Evolutionary conservation across 148 eudicot genomes (phyloP).

Genomic region (Spergularia bocconei): DNA sequence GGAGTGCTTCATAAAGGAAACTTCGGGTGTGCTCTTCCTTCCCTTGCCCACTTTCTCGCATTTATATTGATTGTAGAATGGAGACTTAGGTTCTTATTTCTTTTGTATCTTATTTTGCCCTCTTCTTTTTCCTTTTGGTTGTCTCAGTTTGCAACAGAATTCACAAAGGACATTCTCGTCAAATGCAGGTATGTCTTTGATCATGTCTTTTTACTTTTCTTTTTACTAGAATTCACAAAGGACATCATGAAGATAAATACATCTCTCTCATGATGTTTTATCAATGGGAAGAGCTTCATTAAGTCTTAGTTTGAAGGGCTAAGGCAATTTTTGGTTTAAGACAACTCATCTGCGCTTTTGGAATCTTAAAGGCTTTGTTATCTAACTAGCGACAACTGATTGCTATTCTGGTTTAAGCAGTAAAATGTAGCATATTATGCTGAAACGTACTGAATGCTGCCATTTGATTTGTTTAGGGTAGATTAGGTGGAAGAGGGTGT

Average conservation of each 20-base stretch:
- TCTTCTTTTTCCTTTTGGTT: too few relatives aligned
- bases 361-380: not conserved
- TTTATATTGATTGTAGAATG: too few relatives aligned
- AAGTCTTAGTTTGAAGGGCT: not conserved
- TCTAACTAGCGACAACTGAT: not conserved
- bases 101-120: too few relatives aligned
- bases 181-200: too few relatives aligned
- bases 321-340: not conserved
- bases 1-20: conserved; percentile 1
- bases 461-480: not conserved
- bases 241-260: too few relatives aligned
- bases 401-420: not conserved
- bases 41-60: not conserved
- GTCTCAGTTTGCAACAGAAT: too few relatives aligned
- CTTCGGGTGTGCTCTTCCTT: conserved; percentile 1
- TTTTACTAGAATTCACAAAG: too few relatives aligned
- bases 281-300: not conserved
- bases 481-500: not conserved
- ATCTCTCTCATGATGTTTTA: not conserved
- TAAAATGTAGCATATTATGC: not conserved
- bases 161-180: too few relatives aligned
- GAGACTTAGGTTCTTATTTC: too few relatives aligned
- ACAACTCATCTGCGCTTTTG: not conserved
- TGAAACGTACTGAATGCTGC: too few relatives aligned
- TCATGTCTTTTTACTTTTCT: too few relatives aligned